phyloP scores from a whole-genome alignment of 768 basidiomycete genomes.

The Suillus ampliporus region DNA sequence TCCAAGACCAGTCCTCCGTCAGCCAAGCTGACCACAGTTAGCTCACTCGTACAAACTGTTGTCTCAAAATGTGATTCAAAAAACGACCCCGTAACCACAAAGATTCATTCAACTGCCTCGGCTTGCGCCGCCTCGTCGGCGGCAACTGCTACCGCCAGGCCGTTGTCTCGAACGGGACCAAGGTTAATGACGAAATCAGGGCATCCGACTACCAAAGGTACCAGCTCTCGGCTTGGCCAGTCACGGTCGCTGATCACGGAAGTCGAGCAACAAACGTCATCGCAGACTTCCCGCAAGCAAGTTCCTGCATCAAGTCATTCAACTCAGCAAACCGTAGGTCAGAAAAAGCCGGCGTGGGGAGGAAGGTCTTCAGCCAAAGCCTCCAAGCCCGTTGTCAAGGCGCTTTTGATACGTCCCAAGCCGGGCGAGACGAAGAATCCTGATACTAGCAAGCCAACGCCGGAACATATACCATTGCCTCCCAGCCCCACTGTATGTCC shows the following conservation, averaged over 20 bases:
- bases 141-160: neutral
- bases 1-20: neutral
- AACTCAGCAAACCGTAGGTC: neutral
- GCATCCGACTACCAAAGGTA: neutral
- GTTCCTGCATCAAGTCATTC: neutral
- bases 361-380: neutral
- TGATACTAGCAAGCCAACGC: neutral
- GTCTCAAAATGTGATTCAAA: neutral
- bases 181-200: neutral
- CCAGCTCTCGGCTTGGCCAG: neutral
- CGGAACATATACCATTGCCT: conserved; percentile 12
- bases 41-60: neutral
- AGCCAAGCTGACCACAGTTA: neutral
- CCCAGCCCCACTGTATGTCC: conserved; percentile 13
- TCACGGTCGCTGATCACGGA: neutral
- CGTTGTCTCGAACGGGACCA: neutral
- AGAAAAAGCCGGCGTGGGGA: conserved; percentile 14
- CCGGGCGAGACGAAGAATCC: neutral
- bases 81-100: neutral
- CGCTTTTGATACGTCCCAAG: neutral
- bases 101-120: neutral
- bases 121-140: neutral
- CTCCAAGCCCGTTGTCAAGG: conserved; percentile 2
- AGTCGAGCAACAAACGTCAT: neutral
- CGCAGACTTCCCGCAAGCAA: neutral